These are phyloP conservation scores for Picochlorum sp. DNA, from an alignment of 139 green algal genomes.

Conservation along the genomic window DNA sequence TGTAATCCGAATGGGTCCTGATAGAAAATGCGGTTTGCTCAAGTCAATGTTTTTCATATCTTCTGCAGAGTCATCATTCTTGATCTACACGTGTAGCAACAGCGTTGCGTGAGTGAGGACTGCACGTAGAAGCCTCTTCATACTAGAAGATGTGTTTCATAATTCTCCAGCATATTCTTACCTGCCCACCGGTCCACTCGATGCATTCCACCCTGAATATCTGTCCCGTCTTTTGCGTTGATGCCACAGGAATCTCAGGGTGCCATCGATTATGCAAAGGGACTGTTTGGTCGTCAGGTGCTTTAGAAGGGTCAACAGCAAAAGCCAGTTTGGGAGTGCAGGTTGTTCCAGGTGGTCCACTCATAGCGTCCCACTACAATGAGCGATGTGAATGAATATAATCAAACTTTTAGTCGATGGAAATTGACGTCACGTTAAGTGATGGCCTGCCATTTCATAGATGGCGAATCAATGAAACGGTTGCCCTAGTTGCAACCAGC, in stretches of 20 bases:
- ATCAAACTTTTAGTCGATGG: too few species aligned
- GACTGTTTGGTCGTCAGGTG: conserved; percentile 45
- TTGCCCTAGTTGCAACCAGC: too few species aligned
- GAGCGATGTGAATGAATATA: too few species aligned
- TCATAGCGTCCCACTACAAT: too few species aligned
- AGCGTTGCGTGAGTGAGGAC: too few species aligned
- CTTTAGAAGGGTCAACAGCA: conserved; percentile 49
- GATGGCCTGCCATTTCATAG: too few species aligned
- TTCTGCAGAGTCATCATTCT: conserved; percentile 58
- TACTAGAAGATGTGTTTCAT: too few species aligned
- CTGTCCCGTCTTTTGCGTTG: conserved; percentile 34
- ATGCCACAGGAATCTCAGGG: conserved; percentile 58
- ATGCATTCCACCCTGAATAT: conserved; percentile 63
- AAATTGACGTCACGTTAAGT: too few species aligned
- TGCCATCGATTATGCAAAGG: conserved; percentile 66
- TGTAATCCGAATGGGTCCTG: conserved; percentile 46
- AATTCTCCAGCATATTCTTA: too few species aligned
- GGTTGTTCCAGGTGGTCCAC: too few species aligned
- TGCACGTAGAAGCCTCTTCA: too few species aligned
- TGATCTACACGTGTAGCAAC: not conserved
- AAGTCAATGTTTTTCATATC: conserved; percentile 62
- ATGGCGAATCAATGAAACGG: too few species aligned
- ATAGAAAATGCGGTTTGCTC: conserved; percentile 47
- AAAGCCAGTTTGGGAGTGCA: conserved; percentile 22
- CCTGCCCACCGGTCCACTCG: conserved; percentile 50